Conservation (phyloP, 768 basidiomycete species). For the Mrakia frigida region DNA sequence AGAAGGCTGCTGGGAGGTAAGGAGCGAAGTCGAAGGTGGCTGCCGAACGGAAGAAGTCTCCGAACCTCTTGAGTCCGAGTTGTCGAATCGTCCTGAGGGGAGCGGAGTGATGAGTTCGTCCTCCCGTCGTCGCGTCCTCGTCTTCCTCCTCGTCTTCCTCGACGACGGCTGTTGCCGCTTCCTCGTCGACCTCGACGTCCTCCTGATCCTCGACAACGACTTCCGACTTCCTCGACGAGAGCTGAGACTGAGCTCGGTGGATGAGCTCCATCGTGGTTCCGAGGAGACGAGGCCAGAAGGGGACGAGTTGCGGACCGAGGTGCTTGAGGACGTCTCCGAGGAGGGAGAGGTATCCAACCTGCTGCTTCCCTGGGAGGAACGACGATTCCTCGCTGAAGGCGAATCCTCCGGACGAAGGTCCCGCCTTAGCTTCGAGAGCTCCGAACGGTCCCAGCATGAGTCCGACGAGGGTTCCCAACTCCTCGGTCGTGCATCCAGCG, state of each 20-base stretch:
- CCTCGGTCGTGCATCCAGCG: slow-evolving; percentile 63
- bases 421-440: slow-evolving; percentile 29
- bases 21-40: slow-evolving; percentile 67
- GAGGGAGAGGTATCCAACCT: slow-evolving; percentile 76
- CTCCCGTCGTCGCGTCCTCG: slow-evolving; percentile 10
- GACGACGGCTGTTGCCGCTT: slow-evolving; percentile 46
- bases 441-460: slow-evolving; percentile 75
- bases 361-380: slow-evolving; percentile 49
- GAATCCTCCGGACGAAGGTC: slow-evolving; percentile 35
- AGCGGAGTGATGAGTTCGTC: slow-evolving; percentile 21
- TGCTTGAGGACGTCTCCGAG: slow-evolving; percentile 78
- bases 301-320: slow-evolving; percentile 64
- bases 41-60: slow-evolving; percentile 77
- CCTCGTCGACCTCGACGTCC: slow-evolving; percentile 35
- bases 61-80: slow-evolving; percentile 74
- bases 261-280: slow-evolving; percentile 62
- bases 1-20: slow-evolving; percentile 64
- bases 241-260: slow-evolving; percentile 58
- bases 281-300: slow-evolving; percentile 71
- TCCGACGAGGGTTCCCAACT: slow-evolving; percentile 71
- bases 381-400: slow-evolving; percentile 34
- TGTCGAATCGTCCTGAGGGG: slow-evolving; percentile 65
- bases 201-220: slow-evolving; percentile 24
- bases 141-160: slow-evolving; percentile 44
- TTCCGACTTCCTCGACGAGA: slow-evolving; percentile 44